Evolutionary conservation across 2,329 filamentous ascomycete species (phyloP).

Genomic region (Diaporthe vexans): DNA sequence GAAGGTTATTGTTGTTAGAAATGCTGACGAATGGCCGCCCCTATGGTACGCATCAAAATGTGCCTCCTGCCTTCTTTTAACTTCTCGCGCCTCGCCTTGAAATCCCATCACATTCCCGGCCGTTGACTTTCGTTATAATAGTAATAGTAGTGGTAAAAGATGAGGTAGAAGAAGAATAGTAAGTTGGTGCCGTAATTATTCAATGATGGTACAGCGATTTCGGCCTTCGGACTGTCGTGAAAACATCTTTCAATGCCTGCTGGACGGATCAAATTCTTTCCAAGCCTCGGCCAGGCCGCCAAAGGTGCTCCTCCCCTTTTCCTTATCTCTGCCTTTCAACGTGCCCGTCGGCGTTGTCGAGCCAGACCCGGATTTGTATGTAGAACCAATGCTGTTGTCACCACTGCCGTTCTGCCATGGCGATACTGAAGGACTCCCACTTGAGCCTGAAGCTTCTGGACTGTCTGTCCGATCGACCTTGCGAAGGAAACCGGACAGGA

Average conservation of each 20-base stretch:
- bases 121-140: constrained; percentile 37
- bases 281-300: constrained; percentile 43
- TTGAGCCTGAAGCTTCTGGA: constrained; percentile 46
- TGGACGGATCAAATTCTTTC: constrained; percentile 38
- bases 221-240: background rate
- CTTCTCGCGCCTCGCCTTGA: constrained; percentile 17
- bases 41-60: constrained; percentile 8
- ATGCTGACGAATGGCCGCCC: constrained; percentile 25
- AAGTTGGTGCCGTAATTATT: background rate
- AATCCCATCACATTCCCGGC: constrained; percentile 31
- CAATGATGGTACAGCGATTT: constrained; percentile 1
- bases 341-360: constrained; percentile 38
- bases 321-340: constrained; percentile 48
- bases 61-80: constrained; percentile 24
- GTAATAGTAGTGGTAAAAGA: constrained; percentile 15
- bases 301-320: constrained; percentile 45
- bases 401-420: constrained; percentile 27
- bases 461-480: constrained; percentile 46
- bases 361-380: constrained; percentile 15
- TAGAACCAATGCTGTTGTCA: constrained; percentile 6
- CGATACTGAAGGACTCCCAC: constrained; percentile 18
- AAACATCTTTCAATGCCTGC: constrained; percentile 32
- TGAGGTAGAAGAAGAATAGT: constrained; percentile 8
- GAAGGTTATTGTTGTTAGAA: background rate
- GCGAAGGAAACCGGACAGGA: constrained; percentile 59